A percentile compares a stretch with the other conserved stretches of the same genome.
Conservation (phyloP, 139 green algal species). For the Pleodorina starrii region DNA sequence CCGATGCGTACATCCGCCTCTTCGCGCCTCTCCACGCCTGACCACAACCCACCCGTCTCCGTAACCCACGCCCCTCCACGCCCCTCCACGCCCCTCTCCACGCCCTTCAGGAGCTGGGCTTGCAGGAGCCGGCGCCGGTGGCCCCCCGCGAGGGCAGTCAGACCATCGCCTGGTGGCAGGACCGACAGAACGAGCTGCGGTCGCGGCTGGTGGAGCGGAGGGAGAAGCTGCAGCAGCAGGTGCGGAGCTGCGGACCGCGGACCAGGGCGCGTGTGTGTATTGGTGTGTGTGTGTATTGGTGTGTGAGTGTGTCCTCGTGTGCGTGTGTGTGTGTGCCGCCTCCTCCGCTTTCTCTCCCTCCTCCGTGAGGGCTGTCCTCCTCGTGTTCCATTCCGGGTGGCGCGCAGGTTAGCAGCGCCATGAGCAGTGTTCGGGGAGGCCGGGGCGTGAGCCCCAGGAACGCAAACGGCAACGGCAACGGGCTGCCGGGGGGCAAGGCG, state of each 20-base stretch:
- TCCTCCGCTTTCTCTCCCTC: background rate
- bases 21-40: background rate
- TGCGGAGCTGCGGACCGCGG: background rate
- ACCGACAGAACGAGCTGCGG: constrained; percentile 63
- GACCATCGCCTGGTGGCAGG: constrained; percentile 90
- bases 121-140: constrained; percentile 42
- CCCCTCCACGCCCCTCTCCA: background rate
- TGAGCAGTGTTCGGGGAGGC: background rate
- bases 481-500: background rate
- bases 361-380: too few species aligned
- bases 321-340: background rate
- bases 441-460: background rate
- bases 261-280: background rate
- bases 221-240: constrained; percentile 1
- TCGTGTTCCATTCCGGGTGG: too few species aligned
- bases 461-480: background rate
- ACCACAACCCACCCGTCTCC: background rate
- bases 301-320: background rate
- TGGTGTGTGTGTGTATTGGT: background rate
- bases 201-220: constrained; percentile 19
- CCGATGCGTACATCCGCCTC: too few species aligned
- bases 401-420: background rate
- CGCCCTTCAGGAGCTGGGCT: constrained; percentile 54
- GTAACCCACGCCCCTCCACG: background rate
- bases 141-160: constrained; percentile 54